Base-by-base conservation (phyloP, 78 protist genomes). In the Mantamonas sphyraenae region DNA sequence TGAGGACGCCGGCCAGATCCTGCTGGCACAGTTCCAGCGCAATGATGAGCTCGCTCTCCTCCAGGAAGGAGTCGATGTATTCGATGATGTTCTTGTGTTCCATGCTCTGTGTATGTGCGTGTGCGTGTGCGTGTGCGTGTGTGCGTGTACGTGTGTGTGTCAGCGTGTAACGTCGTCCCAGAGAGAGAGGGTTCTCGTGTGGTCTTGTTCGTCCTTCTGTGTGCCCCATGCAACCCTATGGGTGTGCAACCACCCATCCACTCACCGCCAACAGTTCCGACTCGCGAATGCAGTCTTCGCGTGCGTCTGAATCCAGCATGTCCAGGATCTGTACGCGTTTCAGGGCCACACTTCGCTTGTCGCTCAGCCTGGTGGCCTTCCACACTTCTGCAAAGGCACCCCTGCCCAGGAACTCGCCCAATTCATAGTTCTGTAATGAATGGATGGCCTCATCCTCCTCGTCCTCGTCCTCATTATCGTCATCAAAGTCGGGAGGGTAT, bases 1-100 rank as follows among this genome's bases (percentile, higher is more conserved):
- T 50, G 40, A 76, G 40, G 69, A 68, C 50, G 9, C 74, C 56
- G 40, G 50, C 12, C 43, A 76, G n/a, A 50, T 76, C 81, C 38
- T 20, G 79, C 84, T n/a, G n/a, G n/a, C n/a, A n/a, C n/a, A n/a
- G 50, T 66, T 79, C 84, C 3, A 79, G 39, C 17, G 71, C 74
- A 30, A 79, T 79, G 76, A 56, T 56, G n/a, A 79, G 78, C 51
- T 63, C 67, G 57, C 45, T 71, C 31, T 42, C 12, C 8, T 39
- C 71, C 28, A 79, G 35, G 51, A 79, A 79, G 37, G 81, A 69
- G 38, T 68, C 81, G 33, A 69, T 47, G 42, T 75, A 75, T 22
- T 28, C 1, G 63, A 81, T 64, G 3, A 81, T 56, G 37, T 81
- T 63, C 14, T 64, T 73, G 43, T 81, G 86, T 14, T 40, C 20